Evolutionary conservation across 2,329 filamentous ascomycete species (phyloP).

Genomic region (Talaromyces albobiverticillius): DNA sequence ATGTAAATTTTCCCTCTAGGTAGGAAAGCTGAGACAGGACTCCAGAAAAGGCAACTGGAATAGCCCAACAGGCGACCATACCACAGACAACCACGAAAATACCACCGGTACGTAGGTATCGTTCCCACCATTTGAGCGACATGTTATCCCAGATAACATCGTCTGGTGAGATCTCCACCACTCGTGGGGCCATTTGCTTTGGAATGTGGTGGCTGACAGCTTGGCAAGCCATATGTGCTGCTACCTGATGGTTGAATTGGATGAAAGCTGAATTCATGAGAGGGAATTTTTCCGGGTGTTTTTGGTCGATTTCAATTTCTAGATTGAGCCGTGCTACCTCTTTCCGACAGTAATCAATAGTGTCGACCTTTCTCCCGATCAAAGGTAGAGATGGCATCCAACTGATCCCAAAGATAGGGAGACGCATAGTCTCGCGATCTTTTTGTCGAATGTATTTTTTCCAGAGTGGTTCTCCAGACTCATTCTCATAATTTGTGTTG

Average conservation of each 20-base stretch:
- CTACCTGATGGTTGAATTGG: slow-evolving; percentile 96
- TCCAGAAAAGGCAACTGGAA: slow-evolving; percentile 86
- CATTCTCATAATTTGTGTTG: slow-evolving; percentile 60
- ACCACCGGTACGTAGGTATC: slow-evolving; percentile 68
- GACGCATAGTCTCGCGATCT: slow-evolving; percentile 78
- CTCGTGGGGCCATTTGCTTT: slow-evolving; percentile 85
- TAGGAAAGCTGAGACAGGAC: slow-evolving; percentile 73
- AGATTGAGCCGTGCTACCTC: slow-evolving; percentile 84
- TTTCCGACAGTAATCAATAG: slow-evolving; percentile 84
- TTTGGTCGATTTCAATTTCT: slow-evolving; percentile 89
- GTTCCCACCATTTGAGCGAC: slow-evolving; percentile 91
- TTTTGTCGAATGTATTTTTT: slow-evolving; percentile 76
- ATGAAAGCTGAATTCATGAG: slow-evolving; percentile 96
- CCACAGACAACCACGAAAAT: slow-evolving; percentile 65
- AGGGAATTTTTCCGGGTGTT: slow-evolving; percentile 79
- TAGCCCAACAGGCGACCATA: slow-evolving; percentile 85
- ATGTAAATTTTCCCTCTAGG: slow-evolving; percentile 63
- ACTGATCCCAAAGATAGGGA: slow-evolving; percentile 59
- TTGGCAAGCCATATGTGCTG: slow-evolving; percentile 97
- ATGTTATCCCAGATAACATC: slow-evolving; percentile 98
- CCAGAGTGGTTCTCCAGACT: slow-evolving; percentile 69
- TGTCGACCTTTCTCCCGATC: slow-evolving; percentile 87
- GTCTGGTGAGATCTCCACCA: slow-evolving; percentile 88
- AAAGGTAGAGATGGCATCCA: slow-evolving; percentile 80
- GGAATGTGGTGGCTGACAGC: slow-evolving; percentile 86